Conservation (phyloP, 83 land plant species). For the Picea abies region DNA sequence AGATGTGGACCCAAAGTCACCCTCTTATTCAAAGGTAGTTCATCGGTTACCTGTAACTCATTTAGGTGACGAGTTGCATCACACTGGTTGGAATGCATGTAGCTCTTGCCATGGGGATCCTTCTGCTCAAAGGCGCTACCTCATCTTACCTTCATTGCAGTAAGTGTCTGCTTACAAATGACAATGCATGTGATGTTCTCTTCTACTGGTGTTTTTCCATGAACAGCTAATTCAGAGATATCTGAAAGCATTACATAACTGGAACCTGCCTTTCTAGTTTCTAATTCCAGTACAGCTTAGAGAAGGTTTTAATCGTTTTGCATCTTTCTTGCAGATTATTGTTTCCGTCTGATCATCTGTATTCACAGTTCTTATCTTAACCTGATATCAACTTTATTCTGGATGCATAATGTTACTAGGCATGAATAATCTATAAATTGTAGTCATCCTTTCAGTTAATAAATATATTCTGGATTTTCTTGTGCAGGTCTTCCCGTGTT, state of each 20-base stretch:
- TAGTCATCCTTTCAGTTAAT: constrained; percentile 1
- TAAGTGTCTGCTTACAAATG: constrained; percentile 21
- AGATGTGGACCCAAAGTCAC: constrained; percentile 53
- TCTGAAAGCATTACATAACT: not conserved
- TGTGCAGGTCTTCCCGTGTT: constrained; percentile 38
- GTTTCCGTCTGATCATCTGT: not conserved
- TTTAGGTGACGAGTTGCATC: constrained; percentile 52
- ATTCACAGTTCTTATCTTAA: not conserved
- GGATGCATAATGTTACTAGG: not conserved
- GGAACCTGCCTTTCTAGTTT: constrained; percentile 1
- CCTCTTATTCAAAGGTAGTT: constrained; percentile 36
- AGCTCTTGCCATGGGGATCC: constrained; percentile 54
- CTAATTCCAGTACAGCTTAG: not conserved
- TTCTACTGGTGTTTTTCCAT: not conserved
- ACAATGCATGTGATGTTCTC: not conserved
- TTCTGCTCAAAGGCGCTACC: constrained; percentile 38
- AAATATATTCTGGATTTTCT: constrained; percentile 4
- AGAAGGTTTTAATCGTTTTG: not conserved
- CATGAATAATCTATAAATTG: not conserved
- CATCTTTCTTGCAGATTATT: not conserved
- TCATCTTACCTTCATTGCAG: constrained; percentile 54
- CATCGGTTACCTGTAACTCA: constrained; percentile 48
- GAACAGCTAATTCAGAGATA: not conserved
- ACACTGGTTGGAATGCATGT: constrained; percentile 63
- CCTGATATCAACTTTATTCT: not conserved